These are phyloP conservation scores for Pyricularia grisea DNA, from an alignment of 2,329 filamentous ascomycete genomes.

Conservation along the genomic window DNA sequence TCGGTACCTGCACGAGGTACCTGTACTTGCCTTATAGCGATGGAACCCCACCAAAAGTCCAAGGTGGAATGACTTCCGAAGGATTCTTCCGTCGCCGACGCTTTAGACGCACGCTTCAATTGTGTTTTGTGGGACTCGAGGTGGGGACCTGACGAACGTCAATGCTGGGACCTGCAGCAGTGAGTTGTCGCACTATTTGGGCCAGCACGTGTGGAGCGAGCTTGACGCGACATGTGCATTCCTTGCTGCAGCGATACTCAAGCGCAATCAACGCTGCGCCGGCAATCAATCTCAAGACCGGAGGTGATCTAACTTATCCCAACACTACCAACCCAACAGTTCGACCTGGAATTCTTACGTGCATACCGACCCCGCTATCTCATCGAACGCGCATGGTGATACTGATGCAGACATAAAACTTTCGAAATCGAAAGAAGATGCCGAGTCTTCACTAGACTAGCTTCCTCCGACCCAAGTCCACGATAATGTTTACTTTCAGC, in stretches of 20 bases:
- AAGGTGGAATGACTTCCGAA: not conserved
- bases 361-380: not conserved
- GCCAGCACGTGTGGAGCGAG: not conserved
- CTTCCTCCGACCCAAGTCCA: not conserved
- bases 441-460: not conserved
- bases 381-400: not conserved
- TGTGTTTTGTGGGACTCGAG: not conserved
- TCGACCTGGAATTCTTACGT: not conserved
- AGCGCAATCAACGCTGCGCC: not conserved
- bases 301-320: not conserved
- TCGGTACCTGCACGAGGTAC: not conserved
- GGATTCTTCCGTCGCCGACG: conserved; percentile 2
- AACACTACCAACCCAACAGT: not conserved
- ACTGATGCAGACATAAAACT: not conserved
- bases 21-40: not conserved
- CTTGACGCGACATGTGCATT: not conserved
- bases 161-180: not conserved
- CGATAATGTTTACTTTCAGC: conserved; percentile 90
- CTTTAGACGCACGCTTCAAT: not conserved
- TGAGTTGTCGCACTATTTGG: not conserved
- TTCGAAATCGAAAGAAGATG: not conserved
- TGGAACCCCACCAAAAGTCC: not conserved
- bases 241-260: not conserved
- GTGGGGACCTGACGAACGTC: not conserved
- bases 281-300: not conserved